Evolutionary conservation across 148 eudicot genomes (phyloP).

Genomic region (Salicornia ramosissima): DNA sequence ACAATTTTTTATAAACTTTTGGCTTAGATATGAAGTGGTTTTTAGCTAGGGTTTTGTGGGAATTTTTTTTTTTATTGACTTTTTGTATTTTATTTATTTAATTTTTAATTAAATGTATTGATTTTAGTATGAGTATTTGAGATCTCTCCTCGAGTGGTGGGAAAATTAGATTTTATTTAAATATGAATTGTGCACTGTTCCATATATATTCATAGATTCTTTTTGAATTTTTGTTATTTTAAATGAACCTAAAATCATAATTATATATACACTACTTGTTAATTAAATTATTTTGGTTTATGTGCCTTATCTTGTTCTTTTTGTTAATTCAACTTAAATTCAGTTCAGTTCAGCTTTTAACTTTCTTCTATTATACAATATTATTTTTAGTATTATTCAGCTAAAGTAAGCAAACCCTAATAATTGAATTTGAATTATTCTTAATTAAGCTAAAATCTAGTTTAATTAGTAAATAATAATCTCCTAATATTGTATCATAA

Average conservation of each 20-base stretch:
- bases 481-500: neutral
- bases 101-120: neutral
- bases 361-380: no score
- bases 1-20: neutral
- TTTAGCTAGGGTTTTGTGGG: constrained; percentile 15
- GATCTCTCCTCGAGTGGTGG: constrained; percentile 32
- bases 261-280: neutral
- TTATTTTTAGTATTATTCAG: no score
- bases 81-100: neutral
- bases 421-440: no score
- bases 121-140: constrained; percentile 5
- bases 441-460: neutral
- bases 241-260: neutral
- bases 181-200: constrained; percentile 24
- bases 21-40: neutral
- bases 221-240: constrained; percentile 7
- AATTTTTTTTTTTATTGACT: neutral
- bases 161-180: constrained; percentile 7
- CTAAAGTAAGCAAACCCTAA: no score
- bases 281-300: neutral
- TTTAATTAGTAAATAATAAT: neutral
- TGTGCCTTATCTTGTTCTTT: neutral
- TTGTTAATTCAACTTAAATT: constrained; percentile 12
- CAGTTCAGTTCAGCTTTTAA: constrained; percentile 10
- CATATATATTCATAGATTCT: constrained; percentile 6